A percentile compares a stretch with the other conserved stretches of the same genome.
Conservation (phyloP, 2,329 filamentous ascomycete genomes). For the Sarocladium oryzae region DNA sequence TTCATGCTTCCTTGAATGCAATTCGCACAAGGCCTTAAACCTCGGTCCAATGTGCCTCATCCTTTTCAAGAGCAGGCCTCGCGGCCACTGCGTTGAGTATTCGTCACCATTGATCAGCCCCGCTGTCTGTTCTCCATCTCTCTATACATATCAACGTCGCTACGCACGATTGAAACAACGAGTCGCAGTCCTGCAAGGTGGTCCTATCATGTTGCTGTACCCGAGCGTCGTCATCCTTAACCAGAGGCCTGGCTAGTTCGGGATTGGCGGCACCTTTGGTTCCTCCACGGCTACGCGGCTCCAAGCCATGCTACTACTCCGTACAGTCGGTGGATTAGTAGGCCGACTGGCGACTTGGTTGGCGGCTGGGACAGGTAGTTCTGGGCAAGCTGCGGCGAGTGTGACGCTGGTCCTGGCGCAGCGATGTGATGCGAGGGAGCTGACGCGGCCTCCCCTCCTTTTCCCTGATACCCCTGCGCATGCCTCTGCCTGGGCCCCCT, state of each 20-base stretch:
- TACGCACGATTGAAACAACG: not conserved
- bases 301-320: constrained; percentile 2
- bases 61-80: not conserved
- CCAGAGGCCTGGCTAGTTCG: constrained; percentile 1
- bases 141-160: not conserved
- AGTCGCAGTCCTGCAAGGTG: not conserved
- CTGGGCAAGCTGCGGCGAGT: not conserved
- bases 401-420: not conserved
- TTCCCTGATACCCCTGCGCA: not conserved
- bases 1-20: not conserved
- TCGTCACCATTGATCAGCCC: not conserved
- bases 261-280: constrained; percentile 4
- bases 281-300: constrained; percentile 4
- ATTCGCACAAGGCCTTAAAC: not conserved
- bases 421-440: constrained; percentile 7
- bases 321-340: not conserved
- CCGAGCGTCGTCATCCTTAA: constrained; percentile 7
- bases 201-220: constrained; percentile 2
- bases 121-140: not conserved
- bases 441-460: constrained; percentile 7
- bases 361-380: not conserved
- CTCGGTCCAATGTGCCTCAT: not conserved
- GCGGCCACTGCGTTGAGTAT: not conserved
- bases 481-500: not conserved
- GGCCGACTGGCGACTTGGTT: not conserved